phyloP scores from a whole-genome alignment of 2,329 filamentous ascomycete genomes.

The Ramularia endophylla region DNA sequence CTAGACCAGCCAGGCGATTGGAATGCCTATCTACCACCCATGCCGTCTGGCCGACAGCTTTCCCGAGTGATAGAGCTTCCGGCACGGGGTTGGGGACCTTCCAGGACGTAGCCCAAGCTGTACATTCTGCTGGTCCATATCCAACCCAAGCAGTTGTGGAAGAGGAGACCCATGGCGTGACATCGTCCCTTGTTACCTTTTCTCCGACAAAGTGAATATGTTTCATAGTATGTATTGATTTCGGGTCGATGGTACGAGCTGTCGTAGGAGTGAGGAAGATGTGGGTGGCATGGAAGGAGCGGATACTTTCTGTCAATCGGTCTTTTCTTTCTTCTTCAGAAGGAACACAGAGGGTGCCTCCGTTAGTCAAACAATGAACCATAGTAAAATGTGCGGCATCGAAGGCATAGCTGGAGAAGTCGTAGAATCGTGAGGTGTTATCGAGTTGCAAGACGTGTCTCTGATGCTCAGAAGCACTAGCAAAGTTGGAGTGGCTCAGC shows the following conservation, averaged over 20 bases:
- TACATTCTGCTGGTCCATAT: constrained; percentile 10
- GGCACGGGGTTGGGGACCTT: constrained; percentile 5
- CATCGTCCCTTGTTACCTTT: not conserved
- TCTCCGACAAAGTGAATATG: constrained; percentile 10
- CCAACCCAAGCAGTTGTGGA: not conserved
- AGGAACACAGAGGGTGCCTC: constrained; percentile 20
- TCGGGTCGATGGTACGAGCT: constrained; percentile 7
- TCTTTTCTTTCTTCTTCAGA: constrained; percentile 15
- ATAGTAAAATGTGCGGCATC: constrained; percentile 12
- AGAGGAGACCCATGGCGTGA: constrained; percentile 1
- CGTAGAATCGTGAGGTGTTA: constrained; percentile 10
- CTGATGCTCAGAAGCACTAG: constrained; percentile 4
- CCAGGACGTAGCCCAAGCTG: constrained; percentile 7
- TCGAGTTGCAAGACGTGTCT: not conserved
- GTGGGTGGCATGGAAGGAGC: constrained; percentile 1
- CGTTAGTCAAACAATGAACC: constrained; percentile 9
- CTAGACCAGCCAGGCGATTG: constrained; percentile 34
- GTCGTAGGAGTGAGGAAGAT: constrained; percentile 7
- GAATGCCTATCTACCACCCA: constrained; percentile 28
- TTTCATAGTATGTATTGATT: constrained; percentile 1
- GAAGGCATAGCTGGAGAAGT: constrained; percentile 22
- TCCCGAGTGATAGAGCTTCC: constrained; percentile 28
- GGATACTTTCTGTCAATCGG: constrained; percentile 5
- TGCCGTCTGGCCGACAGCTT: constrained; percentile 21
- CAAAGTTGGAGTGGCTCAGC: constrained; percentile 10